Evolutionary conservation across 306 rosid species (phyloP).

Genomic region (Abrus precatorius): DNA sequence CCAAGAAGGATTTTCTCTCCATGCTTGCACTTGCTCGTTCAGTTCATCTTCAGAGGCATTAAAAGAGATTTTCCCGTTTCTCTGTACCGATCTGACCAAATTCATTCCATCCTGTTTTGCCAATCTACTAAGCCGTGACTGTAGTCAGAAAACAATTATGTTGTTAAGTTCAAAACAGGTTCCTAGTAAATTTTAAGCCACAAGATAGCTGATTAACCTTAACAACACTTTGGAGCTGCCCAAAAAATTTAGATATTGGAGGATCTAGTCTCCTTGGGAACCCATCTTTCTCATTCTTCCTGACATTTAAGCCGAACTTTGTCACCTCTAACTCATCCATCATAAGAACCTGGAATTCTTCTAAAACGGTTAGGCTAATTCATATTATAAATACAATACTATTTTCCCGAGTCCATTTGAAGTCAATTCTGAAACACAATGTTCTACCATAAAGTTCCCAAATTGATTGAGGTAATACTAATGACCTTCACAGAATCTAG

Average conservation of each 20-base stretch:
- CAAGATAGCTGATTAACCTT: constrained; percentile 61
- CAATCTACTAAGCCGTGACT: constrained; percentile 76
- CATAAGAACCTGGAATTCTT: constrained; percentile 53
- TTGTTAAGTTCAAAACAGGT: constrained; percentile 27
- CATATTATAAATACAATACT: constrained; percentile 25
- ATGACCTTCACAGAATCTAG: background rate
- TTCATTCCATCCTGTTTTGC: constrained; percentile 57
- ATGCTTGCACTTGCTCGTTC: constrained; percentile 82
- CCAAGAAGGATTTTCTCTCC: constrained; percentile 95
- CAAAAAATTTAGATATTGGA: constrained; percentile 66
- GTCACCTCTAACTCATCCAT: constrained; percentile 68
- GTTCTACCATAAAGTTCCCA: constrained; percentile 28
- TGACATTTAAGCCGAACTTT: constrained; percentile 50
- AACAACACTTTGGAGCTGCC: constrained; percentile 71
- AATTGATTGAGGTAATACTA: constrained; percentile 16
- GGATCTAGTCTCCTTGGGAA: constrained; percentile 55
- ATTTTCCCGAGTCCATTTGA: background rate
- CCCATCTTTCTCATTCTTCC: constrained; percentile 57
- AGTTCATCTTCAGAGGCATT: constrained; percentile 71
- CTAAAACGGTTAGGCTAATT: constrained; percentile 23
- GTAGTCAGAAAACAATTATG: constrained; percentile 32
- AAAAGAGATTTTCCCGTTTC: constrained; percentile 46
- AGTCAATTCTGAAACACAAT: background rate
- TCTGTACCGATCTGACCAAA: constrained; percentile 49
- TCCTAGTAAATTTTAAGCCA: constrained; percentile 21